Percentiles rank a stretch among this genome's conserved stretches.
These are phyloP conservation scores for Samsoniella hepiali DNA, from an alignment of 2,329 filamentous ascomycete genomes.

Conservation along the genomic window DNA sequence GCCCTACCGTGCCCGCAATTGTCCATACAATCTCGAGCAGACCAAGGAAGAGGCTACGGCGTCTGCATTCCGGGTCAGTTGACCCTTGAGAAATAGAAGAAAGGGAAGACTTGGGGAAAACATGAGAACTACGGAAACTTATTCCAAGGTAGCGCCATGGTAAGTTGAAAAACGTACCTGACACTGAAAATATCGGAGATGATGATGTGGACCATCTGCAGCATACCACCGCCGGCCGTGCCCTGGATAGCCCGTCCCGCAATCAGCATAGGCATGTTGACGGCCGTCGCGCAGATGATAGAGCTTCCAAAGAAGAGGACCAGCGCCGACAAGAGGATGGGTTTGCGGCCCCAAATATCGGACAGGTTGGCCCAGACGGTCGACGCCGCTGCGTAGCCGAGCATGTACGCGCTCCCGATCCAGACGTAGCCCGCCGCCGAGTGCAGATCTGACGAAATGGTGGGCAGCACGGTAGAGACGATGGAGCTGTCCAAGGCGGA, in stretches of 20 bases:
- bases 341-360: constrained; percentile 55
- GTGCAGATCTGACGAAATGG: constrained; percentile 55
- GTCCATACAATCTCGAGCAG: constrained; percentile 67
- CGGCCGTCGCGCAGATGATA: constrained; percentile 42
- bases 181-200: constrained; percentile 48
- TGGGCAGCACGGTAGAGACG: constrained; percentile 37
- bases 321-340: constrained; percentile 44
- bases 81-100: constrained; percentile 18
- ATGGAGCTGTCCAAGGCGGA: constrained; percentile 17
- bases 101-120: too few species aligned
- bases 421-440: constrained; percentile 65
- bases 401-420: constrained; percentile 66
- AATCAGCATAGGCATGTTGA: constrained; percentile 47
- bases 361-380: constrained; percentile 63
- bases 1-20: constrained; percentile 62
- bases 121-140: too few species aligned
- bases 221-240: constrained; percentile 46
- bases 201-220: constrained; percentile 48
- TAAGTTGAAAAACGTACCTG: constrained; percentile 29
- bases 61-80: constrained; percentile 27
- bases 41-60: constrained; percentile 53
- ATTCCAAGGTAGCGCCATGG: constrained; percentile 29
- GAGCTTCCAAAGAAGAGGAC: constrained; percentile 48
- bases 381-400: constrained; percentile 59
- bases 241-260: constrained; percentile 46